A percentile compares a stretch with the other conserved stretches of the same genome.
Evolutionary conservation across 345 rosid genomes (phyloP).

Genomic region (Trapa bicornis): DNA sequence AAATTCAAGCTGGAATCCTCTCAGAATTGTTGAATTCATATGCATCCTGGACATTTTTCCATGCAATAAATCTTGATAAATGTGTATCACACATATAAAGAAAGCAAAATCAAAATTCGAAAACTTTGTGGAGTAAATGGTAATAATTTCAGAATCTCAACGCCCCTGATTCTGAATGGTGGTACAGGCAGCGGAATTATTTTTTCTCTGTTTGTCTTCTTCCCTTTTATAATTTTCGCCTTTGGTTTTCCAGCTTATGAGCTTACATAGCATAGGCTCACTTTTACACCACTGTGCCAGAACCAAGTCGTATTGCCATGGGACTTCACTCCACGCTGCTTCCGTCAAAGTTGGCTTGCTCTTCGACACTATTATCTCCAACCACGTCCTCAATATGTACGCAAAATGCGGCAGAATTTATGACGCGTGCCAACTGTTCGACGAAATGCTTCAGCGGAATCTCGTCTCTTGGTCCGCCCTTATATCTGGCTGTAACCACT

Average conservation of each 20-base stretch:
- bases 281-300: conserved; percentile 37
- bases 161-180: too few species aligned
- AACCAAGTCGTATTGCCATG: conserved; percentile 24
- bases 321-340: conserved; percentile 35
- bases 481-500: conserved; percentile 46
- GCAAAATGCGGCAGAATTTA: conserved; percentile 33
- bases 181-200: too few species aligned
- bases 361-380: conserved; percentile 29
- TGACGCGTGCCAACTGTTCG: conserved; percentile 38
- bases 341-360: conserved; percentile 25
- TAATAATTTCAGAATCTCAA: too few species aligned
- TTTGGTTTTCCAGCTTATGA: conserved; percentile 9
- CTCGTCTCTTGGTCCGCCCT: conserved; percentile 61
- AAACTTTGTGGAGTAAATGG: too few species aligned
- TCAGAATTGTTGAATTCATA: too few species aligned
- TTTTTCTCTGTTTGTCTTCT: too few species aligned
- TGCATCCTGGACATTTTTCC: too few species aligned
- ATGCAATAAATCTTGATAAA: too few species aligned
- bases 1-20: too few species aligned
- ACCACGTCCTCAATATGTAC: conserved; percentile 43
- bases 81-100: too few species aligned
- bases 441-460: conserved; percentile 39
- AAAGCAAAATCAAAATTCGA: too few species aligned
- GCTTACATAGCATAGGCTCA: conserved; percentile 21
- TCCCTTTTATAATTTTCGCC: too few species aligned